Evolutionary conservation across 1,284 basidiomycete genomes (phyloP), one percentile per base, ranked within the genome.

Genomic region (Puccinia hordei): DNA sequence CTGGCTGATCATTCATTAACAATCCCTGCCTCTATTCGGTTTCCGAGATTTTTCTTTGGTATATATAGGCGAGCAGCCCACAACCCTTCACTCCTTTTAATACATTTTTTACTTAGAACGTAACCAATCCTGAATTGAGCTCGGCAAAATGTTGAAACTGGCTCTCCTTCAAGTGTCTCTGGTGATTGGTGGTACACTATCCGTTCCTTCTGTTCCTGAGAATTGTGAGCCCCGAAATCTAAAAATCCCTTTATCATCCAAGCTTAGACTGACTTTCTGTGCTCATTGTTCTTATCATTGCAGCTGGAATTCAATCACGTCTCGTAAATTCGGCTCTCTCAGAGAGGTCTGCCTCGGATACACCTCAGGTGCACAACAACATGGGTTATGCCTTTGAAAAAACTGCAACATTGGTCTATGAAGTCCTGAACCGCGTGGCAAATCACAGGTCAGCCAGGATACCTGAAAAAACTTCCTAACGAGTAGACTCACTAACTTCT

Each of bases 381-480:
- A 24, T n/a, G 6, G n/a, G 1, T 2, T 38, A 51, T 73, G 10
- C 72, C 27, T 78, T 57, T 46, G 35, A 71, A 38, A 49, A 49
- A 17, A 57, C 63, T 5, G 65, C 65, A 0, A 61, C 27, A 8
- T 46, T 78, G 46, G 77, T 69, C 0, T 80, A 80, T n/a, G 68
- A 80, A 24, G 68, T 73, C 0, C 33, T 80, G 30, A 49, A 38
- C 44, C 68, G 77, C 12, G 66, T 80, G 27, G 66, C 65, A 57
- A 80, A 61, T 46, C 77, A 80, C 69, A 80, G 77, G 77, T 80
- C 38, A 41, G n/a, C n/a, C 12, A 51, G 19, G 17, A 33, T 9
- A 38, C n/a, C 33, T 5, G 2, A n/a, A 35, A 30, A 24, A 4
- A 38, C 13, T 68, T 65, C 2, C 33, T 33, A 24, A 30, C 24